phyloP scores from a whole-genome alignment of 495 filamentous ascomycete genomes.

The Annulohypoxylon maeteangense region DNA sequence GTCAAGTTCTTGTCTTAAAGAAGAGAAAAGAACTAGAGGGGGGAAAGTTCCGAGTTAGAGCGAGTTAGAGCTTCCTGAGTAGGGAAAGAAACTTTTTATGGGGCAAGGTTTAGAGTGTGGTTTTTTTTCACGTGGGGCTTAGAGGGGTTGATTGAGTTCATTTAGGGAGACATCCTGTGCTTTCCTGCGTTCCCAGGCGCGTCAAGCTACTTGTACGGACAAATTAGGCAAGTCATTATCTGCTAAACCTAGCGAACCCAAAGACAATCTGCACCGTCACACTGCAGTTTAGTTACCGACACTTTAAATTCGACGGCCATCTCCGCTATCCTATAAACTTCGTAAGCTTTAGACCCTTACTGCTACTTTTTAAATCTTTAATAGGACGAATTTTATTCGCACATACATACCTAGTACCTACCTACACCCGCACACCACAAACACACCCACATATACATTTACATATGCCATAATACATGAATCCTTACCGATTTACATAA shows the following conservation, averaged over 20 bases:
- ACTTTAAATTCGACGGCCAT: constrained; percentile 32
- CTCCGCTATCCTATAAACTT: constrained; percentile 24
- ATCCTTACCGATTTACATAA: too few species aligned
- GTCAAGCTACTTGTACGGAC: constrained; percentile 1
- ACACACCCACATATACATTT: too few species aligned
- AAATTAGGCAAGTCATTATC: constrained; percentile 33
- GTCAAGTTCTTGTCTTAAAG: constrained; percentile 4
- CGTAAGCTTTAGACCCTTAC: neutral
- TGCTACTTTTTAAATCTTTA: neutral
- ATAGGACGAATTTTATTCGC: neutral
- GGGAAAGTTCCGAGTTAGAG: constrained; percentile 33
- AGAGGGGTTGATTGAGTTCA: constrained; percentile 11
- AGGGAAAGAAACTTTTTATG: constrained; percentile 35
- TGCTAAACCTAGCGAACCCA: constrained; percentile 6
- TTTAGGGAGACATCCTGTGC: constrained; percentile 3
- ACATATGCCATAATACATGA: too few species aligned
- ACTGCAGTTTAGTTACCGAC: constrained; percentile 24
- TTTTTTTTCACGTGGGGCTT: constrained; percentile 33
- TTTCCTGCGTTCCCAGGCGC: neutral
- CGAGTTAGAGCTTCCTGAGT: neutral
- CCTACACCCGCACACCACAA: too few species aligned
- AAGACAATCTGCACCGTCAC: constrained; percentile 9
- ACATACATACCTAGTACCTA: too few species aligned
- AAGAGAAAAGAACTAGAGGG: constrained; percentile 18
- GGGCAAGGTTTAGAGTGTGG: constrained; percentile 13